These are phyloP conservation scores for Sanguinoderma infundibulare DNA, from an alignment of 1,284 basidiomycete genomes.

Conservation along the genomic window DNA sequence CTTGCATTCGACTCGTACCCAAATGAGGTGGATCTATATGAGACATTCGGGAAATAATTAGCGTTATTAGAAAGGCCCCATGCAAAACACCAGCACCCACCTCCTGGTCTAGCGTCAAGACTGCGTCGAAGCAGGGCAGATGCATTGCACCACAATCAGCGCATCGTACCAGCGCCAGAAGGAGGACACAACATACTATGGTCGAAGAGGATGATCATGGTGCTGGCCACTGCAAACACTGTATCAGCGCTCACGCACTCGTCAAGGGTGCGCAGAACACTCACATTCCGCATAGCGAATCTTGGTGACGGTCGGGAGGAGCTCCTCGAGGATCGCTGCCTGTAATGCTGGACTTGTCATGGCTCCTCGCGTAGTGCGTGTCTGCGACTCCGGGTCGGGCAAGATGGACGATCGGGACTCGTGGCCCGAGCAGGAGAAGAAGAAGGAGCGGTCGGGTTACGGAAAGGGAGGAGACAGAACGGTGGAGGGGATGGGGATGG, in stretches of 20 bases:
- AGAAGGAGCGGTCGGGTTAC: background rate
- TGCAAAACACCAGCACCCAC: slow-evolving; percentile 37
- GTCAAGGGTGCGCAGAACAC: background rate
- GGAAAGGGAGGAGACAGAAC: background rate
- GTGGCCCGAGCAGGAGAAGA: background rate
- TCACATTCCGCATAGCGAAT: slow-evolving; percentile 26
- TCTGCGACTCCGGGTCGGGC: background rate
- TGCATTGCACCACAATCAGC: background rate
- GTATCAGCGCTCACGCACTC: background rate
- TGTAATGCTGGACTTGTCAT: slow-evolving; percentile 7
- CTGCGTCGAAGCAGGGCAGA: slow-evolving; percentile 33
- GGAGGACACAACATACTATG: slow-evolving; percentile 17
- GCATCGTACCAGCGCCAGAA: background rate
- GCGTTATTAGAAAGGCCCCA: background rate
- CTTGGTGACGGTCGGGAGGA: slow-evolving; percentile 20
- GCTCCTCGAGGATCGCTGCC: slow-evolving; percentile 13
- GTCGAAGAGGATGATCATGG: slow-evolving; percentile 24
- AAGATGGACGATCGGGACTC: background rate
- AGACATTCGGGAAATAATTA: background rate
- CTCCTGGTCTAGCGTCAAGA: slow-evolving; percentile 57
- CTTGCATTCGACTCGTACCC: slow-evolving; percentile 40
- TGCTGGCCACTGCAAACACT: slow-evolving; percentile 18
- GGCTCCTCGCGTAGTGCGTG: background rate
- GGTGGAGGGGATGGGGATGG: background rate
- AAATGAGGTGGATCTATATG: slow-evolving; percentile 53